A percentile compares a stretch with the other conserved stretches of the same genome.
phyloP scores from a whole-genome alignment of 2,329 filamentous ascomycete genomes.

The Cercospora citrullina region DNA sequence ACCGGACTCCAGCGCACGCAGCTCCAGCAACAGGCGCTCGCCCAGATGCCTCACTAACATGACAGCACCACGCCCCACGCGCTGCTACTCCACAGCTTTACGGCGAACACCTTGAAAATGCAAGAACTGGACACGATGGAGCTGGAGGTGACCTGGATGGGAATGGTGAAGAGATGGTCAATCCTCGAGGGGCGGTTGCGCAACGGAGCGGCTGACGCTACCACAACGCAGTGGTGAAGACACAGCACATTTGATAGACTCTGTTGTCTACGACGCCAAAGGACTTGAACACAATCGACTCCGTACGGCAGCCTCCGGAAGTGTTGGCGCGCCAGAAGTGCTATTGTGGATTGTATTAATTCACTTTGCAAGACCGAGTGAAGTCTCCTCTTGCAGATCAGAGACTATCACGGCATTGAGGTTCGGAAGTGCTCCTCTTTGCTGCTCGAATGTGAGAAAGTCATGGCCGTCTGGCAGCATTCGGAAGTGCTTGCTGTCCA shows the following conservation, averaged over 20 bases:
- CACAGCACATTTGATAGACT: slow-evolving; percentile 13
- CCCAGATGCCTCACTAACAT: not conserved
- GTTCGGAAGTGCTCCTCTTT: slow-evolving; percentile 13
- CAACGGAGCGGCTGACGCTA: not conserved
- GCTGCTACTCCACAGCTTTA: not conserved
- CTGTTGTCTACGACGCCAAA: slow-evolving; percentile 1
- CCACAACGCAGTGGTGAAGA: slow-evolving; percentile 2
- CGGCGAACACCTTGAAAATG: not conserved
- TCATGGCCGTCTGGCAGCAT: slow-evolving; percentile 8
- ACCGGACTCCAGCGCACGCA: not conserved
- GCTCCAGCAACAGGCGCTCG: not conserved
- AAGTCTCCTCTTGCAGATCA: not conserved
- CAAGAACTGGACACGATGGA: not conserved
- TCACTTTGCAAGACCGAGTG: not conserved
- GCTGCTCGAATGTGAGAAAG: no score
- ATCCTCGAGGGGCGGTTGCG: not conserved
- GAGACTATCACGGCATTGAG: not conserved
- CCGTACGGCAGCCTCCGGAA: slow-evolving; percentile 14
- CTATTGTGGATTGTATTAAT: not conserved
- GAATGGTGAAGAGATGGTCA: slow-evolving; percentile 6
- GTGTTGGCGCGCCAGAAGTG: slow-evolving; percentile 10
- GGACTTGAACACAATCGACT: not conserved
- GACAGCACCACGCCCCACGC: not conserved
- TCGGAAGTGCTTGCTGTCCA: slow-evolving; percentile 17
- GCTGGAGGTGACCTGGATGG: not conserved